Evolutionary conservation across 495 filamentous ascomycete genomes (phyloP), one percentile per base, ranked within the genome.

Genomic region (Annulohypoxylon nitens): DNA sequence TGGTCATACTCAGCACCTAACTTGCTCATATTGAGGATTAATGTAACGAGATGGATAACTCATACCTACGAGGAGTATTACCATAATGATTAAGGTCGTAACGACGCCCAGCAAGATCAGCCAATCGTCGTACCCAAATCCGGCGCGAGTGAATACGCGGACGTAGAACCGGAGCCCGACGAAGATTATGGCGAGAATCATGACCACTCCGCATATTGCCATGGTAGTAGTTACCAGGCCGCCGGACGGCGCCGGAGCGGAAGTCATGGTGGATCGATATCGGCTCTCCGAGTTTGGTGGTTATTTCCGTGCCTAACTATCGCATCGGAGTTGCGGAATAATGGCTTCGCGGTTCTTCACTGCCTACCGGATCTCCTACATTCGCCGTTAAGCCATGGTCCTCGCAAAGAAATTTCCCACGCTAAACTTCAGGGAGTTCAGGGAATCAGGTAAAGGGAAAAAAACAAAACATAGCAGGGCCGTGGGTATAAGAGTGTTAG

Each of bases 151-250:
- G 66, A 74, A 76, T 10, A 72, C 59, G 16, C 78, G 73, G 2
- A 76, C 74, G 14, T 79, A 79, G 50, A 79, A 79, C 20, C 78
- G 73, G 6, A 79, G 70, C 8, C 14, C 70, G 5, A 74, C 73
- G 1, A 68, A 67, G 6, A 75, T 39, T 4, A 72, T 48, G 20
- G 73, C 58, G 1, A 79, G 51, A 12, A 33, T 67, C 20, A 77
- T 67, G 47, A 73, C 70, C 43, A 76, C 16, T 1, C 68, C 75
- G 34, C 66, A 68, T 18, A 76, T 58, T 5, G 7, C 70, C 20
- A 57, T 53, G 7, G 68, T 70, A 2, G 43, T 20, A 33, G 12
- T 47, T 18, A 51, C 43, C n/a, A 33, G 48, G 48, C 37, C 25
- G 20, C 55, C 37, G 9, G 70, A 26, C 11, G 41, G 7, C 34